These are phyloP conservation scores for Beverwykella pulmonaria DNA, from an alignment of 495 filamentous ascomycete genomes.

Conservation along the genomic window DNA sequence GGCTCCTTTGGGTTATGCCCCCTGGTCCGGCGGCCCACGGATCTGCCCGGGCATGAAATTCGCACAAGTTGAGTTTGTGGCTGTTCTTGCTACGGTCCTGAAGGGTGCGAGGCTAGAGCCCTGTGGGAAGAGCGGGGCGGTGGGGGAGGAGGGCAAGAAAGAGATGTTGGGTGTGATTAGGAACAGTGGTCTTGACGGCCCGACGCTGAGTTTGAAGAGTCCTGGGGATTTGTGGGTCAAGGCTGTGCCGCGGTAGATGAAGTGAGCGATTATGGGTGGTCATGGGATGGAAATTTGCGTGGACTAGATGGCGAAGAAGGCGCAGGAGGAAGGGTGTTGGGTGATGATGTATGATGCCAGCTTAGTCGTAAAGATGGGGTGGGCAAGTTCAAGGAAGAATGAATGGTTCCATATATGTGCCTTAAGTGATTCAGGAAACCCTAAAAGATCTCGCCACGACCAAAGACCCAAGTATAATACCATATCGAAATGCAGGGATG, in stretches of 20 bases:
- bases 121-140: neutral
- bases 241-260: constrained; percentile 1
- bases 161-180: constrained; percentile 5
- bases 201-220: constrained; percentile 15
- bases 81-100: constrained; percentile 18
- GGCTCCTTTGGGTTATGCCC: constrained; percentile 5
- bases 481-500: no score
- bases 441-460: no score
- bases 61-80: constrained; percentile 34
- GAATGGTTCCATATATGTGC: no score
- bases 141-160: neutral
- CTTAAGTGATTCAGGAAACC: no score
- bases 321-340: no score
- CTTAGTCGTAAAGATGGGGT: no score
- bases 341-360: no score
- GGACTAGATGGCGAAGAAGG: no score
- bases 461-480: no score
- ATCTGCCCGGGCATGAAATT: constrained; percentile 36
- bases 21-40: constrained; percentile 30
- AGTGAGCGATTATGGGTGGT: neutral
- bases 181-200: constrained; percentile 3
- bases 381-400: neutral
- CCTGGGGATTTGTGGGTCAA: constrained; percentile 11
- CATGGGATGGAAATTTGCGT: no score
- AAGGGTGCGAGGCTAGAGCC: neutral